phyloP scores from a whole-genome alignment of 2,329 filamentous ascomycete species.

The Xylaria hypoxylon region DNA sequence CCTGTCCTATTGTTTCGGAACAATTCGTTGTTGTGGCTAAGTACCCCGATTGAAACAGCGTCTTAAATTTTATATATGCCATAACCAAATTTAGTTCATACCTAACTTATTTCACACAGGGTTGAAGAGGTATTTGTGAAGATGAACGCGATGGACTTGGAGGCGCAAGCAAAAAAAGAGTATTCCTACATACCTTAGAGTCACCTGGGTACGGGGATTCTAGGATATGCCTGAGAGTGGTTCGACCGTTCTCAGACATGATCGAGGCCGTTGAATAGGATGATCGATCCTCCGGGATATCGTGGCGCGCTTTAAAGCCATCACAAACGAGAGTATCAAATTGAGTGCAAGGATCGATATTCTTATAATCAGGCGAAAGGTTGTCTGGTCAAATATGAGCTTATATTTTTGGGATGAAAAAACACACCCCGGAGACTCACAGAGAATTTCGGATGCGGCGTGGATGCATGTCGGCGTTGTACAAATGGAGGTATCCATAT shows the following conservation, averaged over 20 bases:
- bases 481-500: conserved; percentile 57
- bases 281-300: conserved; percentile 73
- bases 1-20: not conserved
- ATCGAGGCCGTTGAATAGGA: conserved; percentile 69
- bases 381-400: conserved; percentile 55
- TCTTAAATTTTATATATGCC: not conserved
- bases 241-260: conserved; percentile 70
- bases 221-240: conserved; percentile 70
- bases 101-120: not conserved
- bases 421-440: conserved; percentile 39
- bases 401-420: not conserved
- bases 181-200: conserved; percentile 49
- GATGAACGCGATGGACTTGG: not conserved
- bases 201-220: conserved; percentile 66
- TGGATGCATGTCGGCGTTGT: conserved; percentile 71
- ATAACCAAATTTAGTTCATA: not conserved
- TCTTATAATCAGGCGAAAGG: conserved; percentile 69
- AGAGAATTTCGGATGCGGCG: conserved; percentile 70
- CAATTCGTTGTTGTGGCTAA: not conserved
- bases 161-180: not conserved
- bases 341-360: conserved; percentile 75
- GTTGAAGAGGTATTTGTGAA: not conserved
- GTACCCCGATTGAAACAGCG: not conserved
- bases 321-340: conserved; percentile 77
- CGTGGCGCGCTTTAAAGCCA: conserved; percentile 72